Evolutionary conservation across 768 basidiomycete species (phyloP).

Genomic region (Amanita rimosa): DNA sequence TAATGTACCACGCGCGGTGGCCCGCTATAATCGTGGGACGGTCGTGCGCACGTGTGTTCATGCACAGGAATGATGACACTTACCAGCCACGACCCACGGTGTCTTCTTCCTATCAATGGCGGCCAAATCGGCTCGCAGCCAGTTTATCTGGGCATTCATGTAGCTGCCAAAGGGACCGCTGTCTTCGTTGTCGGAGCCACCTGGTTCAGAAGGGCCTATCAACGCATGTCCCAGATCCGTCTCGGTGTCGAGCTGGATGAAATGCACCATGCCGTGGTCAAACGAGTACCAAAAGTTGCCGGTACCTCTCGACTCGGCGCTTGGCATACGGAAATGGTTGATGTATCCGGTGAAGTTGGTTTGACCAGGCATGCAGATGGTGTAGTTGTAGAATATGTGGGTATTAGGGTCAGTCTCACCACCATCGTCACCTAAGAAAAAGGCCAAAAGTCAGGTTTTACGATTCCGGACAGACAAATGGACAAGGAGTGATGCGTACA

Average conservation of each 20-base stretch:
- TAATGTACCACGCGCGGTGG: constrained; percentile 10
- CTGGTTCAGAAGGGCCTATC: constrained; percentile 10
- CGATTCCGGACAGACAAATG: background rate
- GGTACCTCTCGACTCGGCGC: constrained; percentile 9
- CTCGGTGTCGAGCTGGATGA: constrained; percentile 12
- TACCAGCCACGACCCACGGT: constrained; percentile 11
- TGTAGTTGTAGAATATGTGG: constrained; percentile 3
- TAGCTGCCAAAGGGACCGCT: constrained; percentile 13
- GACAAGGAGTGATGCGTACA: constrained; percentile 5
- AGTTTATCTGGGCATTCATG: constrained; percentile 11
- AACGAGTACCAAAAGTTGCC: constrained; percentile 15
- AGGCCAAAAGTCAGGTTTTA: background rate
- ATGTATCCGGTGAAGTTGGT: constrained; percentile 14
- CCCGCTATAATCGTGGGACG: constrained; percentile 6
- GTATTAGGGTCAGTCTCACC: constrained; percentile 1
- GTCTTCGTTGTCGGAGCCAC: constrained; percentile 9
- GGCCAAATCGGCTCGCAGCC: constrained; percentile 10
- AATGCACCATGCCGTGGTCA: constrained; percentile 13
- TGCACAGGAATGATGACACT: background rate
- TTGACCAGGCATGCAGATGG: constrained; percentile 12
- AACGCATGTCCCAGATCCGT: constrained; percentile 12
- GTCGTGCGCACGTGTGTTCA: background rate
- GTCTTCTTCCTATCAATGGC: constrained; percentile 12
- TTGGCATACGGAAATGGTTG: constrained; percentile 12
- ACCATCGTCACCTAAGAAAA: constrained; percentile 8